These are phyloP conservation scores for Coix lacrymajobi DNA, from an alignment of 176 grass and related monocot species.

Conservation along the genomic window DNA sequence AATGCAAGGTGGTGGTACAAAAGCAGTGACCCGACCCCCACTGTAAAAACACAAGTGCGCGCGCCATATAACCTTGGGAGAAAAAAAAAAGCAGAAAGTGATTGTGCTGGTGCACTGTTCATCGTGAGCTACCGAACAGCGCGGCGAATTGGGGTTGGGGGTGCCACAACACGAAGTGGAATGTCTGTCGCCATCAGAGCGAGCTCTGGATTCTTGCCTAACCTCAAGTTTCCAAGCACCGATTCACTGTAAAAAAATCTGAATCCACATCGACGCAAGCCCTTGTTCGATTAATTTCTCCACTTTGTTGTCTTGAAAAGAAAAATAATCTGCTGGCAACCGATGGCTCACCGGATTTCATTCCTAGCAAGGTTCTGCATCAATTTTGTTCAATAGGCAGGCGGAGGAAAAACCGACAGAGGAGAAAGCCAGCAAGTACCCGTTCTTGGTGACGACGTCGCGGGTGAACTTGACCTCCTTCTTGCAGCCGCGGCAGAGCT, in stretches of 20 bases:
- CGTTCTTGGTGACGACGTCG: conserved; percentile 76
- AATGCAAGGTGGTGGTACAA: conserved; percentile 24
- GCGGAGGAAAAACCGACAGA: background rate
- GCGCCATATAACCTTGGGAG: background rate
- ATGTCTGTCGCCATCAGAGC: conserved; percentile 20
- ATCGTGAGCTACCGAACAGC: conserved; percentile 15
- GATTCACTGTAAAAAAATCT: background rate
- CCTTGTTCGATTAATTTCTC: background rate
- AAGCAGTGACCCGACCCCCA: conserved; percentile 17
- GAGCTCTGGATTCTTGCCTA: conserved; percentile 37
- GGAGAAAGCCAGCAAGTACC: conserved; percentile 19
- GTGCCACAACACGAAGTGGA: background rate
- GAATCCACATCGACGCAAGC: background rate
- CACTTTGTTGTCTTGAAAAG: background rate
- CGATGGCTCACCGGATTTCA: conserved; percentile 23
- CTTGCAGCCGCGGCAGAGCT: conserved; percentile 84
- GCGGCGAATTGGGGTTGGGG: conserved; percentile 1
- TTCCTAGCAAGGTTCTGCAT: conserved; percentile 22
- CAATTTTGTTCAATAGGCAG: background rate
- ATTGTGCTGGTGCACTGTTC: conserved; percentile 26
- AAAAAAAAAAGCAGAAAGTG: conserved; percentile 30
- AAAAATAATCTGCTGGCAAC: background rate
- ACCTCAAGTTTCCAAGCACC: conserved; percentile 21
- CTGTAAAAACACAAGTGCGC: conserved; percentile 30
- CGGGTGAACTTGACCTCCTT: conserved; percentile 76